Evolutionary conservation across 257 asterid species (phyloP).

Genomic region (Ehretia macrophylla): DNA sequence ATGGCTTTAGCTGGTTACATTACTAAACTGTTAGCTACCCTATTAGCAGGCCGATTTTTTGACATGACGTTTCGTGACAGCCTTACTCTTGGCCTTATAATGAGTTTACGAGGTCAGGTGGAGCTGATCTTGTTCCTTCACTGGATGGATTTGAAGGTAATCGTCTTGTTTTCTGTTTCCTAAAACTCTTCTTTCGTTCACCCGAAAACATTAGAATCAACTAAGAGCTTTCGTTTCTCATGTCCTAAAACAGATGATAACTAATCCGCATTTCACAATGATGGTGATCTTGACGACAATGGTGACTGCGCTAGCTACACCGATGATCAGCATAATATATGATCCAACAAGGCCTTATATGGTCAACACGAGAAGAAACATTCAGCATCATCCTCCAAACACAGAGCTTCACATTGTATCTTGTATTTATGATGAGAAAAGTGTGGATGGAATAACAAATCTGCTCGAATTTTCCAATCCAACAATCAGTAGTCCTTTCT

Average conservation of each 20-base stretch:
- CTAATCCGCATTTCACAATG: constrained; percentile 40
- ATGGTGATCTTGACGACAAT: constrained; percentile 39
- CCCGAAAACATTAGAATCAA: background rate
- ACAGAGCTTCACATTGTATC: constrained; percentile 48
- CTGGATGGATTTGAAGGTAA: constrained; percentile 63
- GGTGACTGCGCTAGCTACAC: constrained; percentile 47
- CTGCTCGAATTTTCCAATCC: constrained; percentile 58
- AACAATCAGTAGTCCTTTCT: constrained; percentile 35
- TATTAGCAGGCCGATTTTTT: constrained; percentile 32
- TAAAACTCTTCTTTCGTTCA: background rate
- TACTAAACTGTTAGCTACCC: constrained; percentile 36
- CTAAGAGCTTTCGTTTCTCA: background rate
- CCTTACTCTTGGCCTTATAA: constrained; percentile 53
- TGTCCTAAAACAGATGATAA: constrained; percentile 47
- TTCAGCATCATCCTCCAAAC: constrained; percentile 62
- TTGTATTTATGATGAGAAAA: constrained; percentile 47
- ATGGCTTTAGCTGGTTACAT: constrained; percentile 32
- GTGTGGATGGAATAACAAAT: constrained; percentile 38
- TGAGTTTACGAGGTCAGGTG: constrained; percentile 74
- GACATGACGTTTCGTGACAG: constrained; percentile 55
- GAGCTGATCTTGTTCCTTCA: constrained; percentile 64
- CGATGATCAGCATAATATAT: constrained; percentile 55
- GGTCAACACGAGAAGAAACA: constrained; percentile 59
- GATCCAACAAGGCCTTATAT: constrained; percentile 76
- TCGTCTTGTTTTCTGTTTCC: background rate